phyloP scores from a whole-genome alignment of 2,329 filamentous ascomycete species.

The Pyrenochaeta sp. region DNA sequence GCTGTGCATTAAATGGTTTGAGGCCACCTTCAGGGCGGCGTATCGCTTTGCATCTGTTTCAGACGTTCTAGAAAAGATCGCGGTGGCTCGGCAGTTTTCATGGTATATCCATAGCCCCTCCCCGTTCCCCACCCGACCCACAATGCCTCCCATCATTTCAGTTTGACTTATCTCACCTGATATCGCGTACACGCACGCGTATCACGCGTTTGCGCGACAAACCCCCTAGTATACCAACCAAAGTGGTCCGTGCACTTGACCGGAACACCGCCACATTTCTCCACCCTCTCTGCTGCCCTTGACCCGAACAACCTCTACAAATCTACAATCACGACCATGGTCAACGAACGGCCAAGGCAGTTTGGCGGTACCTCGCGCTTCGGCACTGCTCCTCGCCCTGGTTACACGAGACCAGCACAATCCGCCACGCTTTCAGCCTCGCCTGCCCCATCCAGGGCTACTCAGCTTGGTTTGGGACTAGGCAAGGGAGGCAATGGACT shows the following conservation, averaged over 20 bases:
- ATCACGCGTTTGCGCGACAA: conserved; percentile 11
- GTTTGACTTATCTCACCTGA: conserved; percentile 21
- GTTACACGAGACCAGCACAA: conserved; percentile 3
- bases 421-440: not conserved
- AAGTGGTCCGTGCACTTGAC: not conserved
- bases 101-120: not conserved
- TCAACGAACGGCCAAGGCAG: conserved; percentile 14
- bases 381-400: conserved; percentile 4
- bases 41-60: not conserved
- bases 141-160: conserved; percentile 10
- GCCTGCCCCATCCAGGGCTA: conserved; percentile 14
- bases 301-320: conserved; percentile 8
- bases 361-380: conserved; percentile 18
- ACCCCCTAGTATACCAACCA: not conserved
- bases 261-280: not conserved
- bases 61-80: not conserved
- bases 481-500: conserved; percentile 25
- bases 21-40: not conserved
- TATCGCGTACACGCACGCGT: conserved; percentile 20
- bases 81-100: not conserved
- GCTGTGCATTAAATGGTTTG: too few species aligned
- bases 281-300: not conserved
- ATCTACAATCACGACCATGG: conserved; percentile 11
- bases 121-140: not conserved
- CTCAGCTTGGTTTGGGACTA: conserved; percentile 25